Percentiles rank a stretch among this genome's conserved stretches.
Evolutionary conservation across 805 yeast species (phyloP).

Genomic region (Limtongia smithiae): DNA sequence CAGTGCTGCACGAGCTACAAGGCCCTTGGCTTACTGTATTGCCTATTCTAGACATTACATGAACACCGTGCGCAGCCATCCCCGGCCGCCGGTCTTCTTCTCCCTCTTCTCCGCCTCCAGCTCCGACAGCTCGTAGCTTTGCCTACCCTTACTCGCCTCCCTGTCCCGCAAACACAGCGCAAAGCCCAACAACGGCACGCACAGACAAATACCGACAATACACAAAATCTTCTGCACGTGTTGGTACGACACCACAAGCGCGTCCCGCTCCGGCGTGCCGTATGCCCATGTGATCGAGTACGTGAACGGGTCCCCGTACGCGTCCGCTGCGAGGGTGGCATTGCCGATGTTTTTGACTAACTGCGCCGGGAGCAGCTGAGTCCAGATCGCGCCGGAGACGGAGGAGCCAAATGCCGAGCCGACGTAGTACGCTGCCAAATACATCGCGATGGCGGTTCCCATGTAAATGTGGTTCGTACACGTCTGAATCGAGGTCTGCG

Average conservation of each 20-base stretch:
- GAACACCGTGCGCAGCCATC: too few relatives aligned
- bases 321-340: conserved; percentile 42
- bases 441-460: conserved; percentile 59
- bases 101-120: conserved; percentile 11
- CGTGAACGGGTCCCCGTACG: conserved; percentile 53
- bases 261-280: conserved; percentile 61
- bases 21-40: too few relatives aligned
- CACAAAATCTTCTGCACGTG: conserved; percentile 58
- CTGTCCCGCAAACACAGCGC: conserved; percentile 55
- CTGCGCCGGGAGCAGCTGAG: conserved; percentile 51
- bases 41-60: too few relatives aligned
- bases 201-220: conserved; percentile 52
- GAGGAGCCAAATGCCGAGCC: conserved; percentile 64
- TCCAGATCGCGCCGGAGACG: conserved; percentile 71
- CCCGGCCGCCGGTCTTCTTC: too few relatives aligned
- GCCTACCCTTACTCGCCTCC: conserved; percentile 35
- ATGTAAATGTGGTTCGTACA: conserved; percentile 59
- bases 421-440: conserved; percentile 55
- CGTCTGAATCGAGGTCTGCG: conserved; percentile 59
- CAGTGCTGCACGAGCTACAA: too few relatives aligned
- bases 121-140: conserved; percentile 7
- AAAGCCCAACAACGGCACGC: conserved; percentile 49
- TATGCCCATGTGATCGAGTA: conserved; percentile 50
- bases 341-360: conserved; percentile 40
- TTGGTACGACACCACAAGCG: conserved; percentile 55